Conservation (phyloP, 768 basidiomycete species). For the Boletus huronensis region DNA sequence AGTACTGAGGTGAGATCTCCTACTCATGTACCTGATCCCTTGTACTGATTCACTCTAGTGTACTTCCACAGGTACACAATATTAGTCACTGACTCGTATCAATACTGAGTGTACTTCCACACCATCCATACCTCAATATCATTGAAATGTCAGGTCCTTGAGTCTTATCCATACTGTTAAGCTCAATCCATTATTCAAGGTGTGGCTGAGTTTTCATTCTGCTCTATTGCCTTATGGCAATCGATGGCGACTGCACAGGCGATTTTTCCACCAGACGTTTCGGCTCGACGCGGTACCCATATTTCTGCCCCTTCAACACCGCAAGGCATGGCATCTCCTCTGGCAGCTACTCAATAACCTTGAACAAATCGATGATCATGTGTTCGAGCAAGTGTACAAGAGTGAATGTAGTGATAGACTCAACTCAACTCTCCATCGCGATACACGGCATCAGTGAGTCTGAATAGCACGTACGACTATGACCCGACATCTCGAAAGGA, state of each 20-base stretch:
- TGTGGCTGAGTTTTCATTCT: not conserved
- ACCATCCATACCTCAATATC: not conserved
- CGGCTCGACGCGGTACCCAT: not conserved
- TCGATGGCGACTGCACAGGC: conserved; percentile 12
- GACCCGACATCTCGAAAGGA: not conserved
- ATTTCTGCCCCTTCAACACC: not conserved
- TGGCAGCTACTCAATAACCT: not conserved
- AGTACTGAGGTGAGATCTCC: too few species aligned
- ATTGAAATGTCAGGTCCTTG: not conserved
- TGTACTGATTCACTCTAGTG: too few species aligned
- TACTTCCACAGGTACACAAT: too few species aligned
- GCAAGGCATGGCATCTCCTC: conserved; percentile 1
- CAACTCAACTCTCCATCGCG: not conserved
- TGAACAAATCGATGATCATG: not conserved
- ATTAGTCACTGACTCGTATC: too few species aligned
- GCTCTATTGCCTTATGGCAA: not conserved
- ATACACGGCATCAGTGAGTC: not conserved
- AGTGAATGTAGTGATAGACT: not conserved
- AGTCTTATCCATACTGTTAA: not conserved
- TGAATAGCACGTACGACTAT: conserved; percentile 8
- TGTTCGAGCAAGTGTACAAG: not conserved
- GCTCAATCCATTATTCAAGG: not conserved
- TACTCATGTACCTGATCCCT: too few species aligned
- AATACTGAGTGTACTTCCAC: too few species aligned
- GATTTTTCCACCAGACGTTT: conserved; percentile 11